These are phyloP conservation scores for Hymenoscyphus occultus DNA, from an alignment of 2,329 filamentous ascomycete genomes.

Conservation along the genomic window DNA sequence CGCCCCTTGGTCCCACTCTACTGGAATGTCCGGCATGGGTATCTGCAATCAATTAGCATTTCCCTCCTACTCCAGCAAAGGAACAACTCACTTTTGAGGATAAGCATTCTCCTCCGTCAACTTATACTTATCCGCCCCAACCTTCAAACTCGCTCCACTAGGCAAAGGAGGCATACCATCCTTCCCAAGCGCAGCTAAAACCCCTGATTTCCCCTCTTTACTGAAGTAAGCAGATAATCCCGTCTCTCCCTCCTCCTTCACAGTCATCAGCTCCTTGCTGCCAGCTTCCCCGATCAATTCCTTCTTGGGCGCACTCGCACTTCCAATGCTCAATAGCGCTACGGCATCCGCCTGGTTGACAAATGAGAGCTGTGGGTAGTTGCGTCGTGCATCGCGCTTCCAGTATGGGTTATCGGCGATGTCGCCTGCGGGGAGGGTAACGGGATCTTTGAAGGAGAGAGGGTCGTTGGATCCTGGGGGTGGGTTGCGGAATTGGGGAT, in stretches of 20 bases:
- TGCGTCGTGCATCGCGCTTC: conserved; percentile 85
- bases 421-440: conserved; percentile 79
- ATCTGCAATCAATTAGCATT: conserved; percentile 45
- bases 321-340: conserved; percentile 80
- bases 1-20: conserved; percentile 36
- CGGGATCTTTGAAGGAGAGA: conserved; percentile 72
- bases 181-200: conserved; percentile 62
- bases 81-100: conserved; percentile 57
- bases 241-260: conserved; percentile 70
- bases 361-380: conserved; percentile 76
- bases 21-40: conserved; percentile 62
- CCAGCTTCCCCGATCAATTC: conserved; percentile 78
- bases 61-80: conserved; percentile 3
- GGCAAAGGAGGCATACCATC: conserved; percentile 86
- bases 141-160: conserved; percentile 54
- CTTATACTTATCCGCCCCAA: conserved; percentile 64
- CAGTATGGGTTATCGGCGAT: conserved; percentile 93
- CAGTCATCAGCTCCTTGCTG: conserved; percentile 68
- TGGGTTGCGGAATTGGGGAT: conserved; percentile 88
- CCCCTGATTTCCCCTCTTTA: conserved; percentile 52
- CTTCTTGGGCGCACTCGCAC: conserved; percentile 74
- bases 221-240: conserved; percentile 73
- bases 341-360: conserved; percentile 84
- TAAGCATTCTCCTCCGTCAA: conserved; percentile 68
- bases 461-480: conserved; percentile 72